A percentile compares a stretch with the other conserved stretches of the same genome.
Evolutionary conservation across 495 filamentous ascomycete genomes (phyloP).

Genomic region (Daldinia bambusicola): DNA sequence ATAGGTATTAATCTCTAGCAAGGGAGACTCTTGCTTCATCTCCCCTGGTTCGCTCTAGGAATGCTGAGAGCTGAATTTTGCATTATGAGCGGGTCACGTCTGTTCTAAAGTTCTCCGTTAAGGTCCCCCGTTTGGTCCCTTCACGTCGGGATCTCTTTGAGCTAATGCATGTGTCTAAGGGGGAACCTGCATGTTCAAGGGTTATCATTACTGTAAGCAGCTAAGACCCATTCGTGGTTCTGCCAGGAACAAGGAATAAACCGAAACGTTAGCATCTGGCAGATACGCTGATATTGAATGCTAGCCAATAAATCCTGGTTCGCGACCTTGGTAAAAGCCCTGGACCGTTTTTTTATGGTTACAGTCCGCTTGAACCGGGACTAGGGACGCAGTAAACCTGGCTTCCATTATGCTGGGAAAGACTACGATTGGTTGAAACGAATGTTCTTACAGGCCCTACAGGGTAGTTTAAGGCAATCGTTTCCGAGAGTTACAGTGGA

Average conservation of each 20-base stretch:
- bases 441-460: constrained; percentile 14
- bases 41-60: background rate
- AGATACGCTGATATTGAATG: background rate
- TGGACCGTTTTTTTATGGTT: constrained; percentile 22
- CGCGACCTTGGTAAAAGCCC: constrained; percentile 9
- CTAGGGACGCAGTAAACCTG: constrained; percentile 16
- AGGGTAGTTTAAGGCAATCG: constrained; percentile 31
- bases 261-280: background rate
- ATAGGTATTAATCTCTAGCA: background rate
- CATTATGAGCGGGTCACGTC: too few species aligned
- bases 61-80: background rate
- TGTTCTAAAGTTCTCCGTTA: background rate
- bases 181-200: constrained; percentile 36
- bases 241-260: constrained; percentile 38
- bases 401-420: constrained; percentile 37
- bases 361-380: constrained; percentile 38
- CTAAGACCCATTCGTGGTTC: constrained; percentile 18
- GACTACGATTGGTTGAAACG: constrained; percentile 24
- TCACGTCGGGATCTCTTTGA: constrained; percentile 28
- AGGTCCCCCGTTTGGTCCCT: constrained; percentile 36
- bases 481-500: constrained; percentile 42
- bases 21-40: constrained; percentile 37
- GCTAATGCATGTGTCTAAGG: constrained; percentile 31
- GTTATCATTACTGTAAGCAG: constrained; percentile 17
- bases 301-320: constrained; percentile 5